Base-by-base conservation (phyloP, 192 early-diverging fungal species). In the Entomortierella lignicola region DNA sequence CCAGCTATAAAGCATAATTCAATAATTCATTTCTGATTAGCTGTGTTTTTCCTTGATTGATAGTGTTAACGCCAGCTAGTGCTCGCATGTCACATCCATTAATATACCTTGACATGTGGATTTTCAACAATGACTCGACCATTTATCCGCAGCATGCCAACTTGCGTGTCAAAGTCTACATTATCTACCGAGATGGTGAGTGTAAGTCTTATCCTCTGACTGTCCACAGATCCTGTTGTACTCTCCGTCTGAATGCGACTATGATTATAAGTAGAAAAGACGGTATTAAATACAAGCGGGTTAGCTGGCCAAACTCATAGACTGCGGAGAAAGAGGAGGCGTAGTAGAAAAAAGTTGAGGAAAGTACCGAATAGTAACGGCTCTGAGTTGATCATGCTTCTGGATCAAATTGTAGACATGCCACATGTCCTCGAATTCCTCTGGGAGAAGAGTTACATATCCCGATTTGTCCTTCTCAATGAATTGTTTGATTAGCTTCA, bases 361-460 rank as follows among this genome's bases (percentile, higher is more conserved):
- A 47, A 47, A 47, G 27, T 84, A 93, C 91, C 94, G 80, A 69
- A 98, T 87, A 18, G 97, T 96, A 11, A 94, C 89, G 13, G 95
- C 94, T 72, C 92, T 87, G 52, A 99, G 88, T 62, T 86, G 84
- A 89, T 99, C 98, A 59, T 92, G 93, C 64, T 90, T 86, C 31
- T 90, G 84, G 59, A 99, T 91, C 31, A 94, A 86, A 75, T 93
- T 95, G 84, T 97, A 96, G 37, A 93, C 88, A 83, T 97, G 96
- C 97, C 98, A 99, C 94, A 99, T 95, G 82, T 99, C 98, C 66
- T 99, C 97, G 55, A 90, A 80, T 67, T 98, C 94, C 71, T 98
- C 95, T 1, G 97, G 92, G 42, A 88, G 85, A 47, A 99, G 85
- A 3, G 89, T 92, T 29, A 98, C 90, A 63, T 68, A 90, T 37